Percentiles rank a stretch among this genome's conserved stretches.
phyloP scores from a whole-genome alignment of 1,284 basidiomycete species.

The Ceratobasidium sp. region DNA sequence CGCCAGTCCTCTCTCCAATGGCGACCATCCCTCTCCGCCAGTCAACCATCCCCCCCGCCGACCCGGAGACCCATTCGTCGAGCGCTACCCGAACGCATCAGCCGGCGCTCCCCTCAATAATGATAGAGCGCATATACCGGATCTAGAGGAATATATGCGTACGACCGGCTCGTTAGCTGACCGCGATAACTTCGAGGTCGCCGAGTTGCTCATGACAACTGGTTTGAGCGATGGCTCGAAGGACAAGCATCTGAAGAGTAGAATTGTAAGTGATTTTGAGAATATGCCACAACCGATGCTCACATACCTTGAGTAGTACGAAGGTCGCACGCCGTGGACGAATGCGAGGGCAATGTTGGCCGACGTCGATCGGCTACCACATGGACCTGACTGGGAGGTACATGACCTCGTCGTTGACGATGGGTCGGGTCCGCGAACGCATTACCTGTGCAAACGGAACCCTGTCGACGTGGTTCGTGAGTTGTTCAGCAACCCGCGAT shows the following conservation, averaged over 20 bases:
- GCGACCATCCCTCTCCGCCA: no score
- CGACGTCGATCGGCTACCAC: slow-evolving; percentile 8
- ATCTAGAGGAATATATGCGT: slow-evolving; percentile 2
- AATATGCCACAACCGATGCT: not conserved
- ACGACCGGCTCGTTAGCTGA: not conserved
- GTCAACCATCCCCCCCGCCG: no score
- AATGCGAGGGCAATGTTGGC: not conserved
- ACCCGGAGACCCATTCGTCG: not conserved
- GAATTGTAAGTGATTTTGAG: not conserved
- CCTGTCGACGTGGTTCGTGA: slow-evolving; percentile 11
- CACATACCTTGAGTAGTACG: not conserved
- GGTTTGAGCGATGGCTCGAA: slow-evolving; percentile 8
- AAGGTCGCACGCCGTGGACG: not conserved
- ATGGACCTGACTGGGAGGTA: slow-evolving; percentile 3
- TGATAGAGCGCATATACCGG: not conserved
- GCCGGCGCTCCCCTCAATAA: slow-evolving; percentile 11
- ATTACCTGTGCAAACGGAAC: not conserved
- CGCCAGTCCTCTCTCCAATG: no score
- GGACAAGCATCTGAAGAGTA: slow-evolving; percentile 20
- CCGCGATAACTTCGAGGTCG: not conserved
- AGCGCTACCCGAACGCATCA: slow-evolving; percentile 2
- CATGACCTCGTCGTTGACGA: not conserved
- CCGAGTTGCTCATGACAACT: slow-evolving; percentile 32
- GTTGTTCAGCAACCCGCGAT: not conserved
- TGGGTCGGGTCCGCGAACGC: not conserved